Evolutionary conservation across 805 yeast genomes (phyloP), one percentile per base, ranked within the genome.

Genomic region (Suhomyces emberorum): DNA sequence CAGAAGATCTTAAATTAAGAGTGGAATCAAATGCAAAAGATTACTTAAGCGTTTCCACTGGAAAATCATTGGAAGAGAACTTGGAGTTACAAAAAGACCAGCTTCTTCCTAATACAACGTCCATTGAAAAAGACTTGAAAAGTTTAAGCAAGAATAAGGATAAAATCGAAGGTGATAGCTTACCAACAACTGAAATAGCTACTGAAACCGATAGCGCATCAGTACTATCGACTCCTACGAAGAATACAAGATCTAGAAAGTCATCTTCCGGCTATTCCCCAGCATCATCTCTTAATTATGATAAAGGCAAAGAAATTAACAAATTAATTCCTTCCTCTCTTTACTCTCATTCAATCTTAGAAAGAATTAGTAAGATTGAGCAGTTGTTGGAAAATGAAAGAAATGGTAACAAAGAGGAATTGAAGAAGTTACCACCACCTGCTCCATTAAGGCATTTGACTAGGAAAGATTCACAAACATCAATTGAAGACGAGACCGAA

Each of bases 291-390:
- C 4, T 37, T 18, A 40, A 40, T 20, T 33, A 30, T 15, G 43
- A 38, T 7, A 38, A 41, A 20, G 34, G 42, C 15, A 37, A 41
- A 12, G 45, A 44, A 19, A 35, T 35, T 29, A 41, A 42, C 19
- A 38, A 27, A 12, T 37, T 48, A 46, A 54, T 49, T 28, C 60
- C 54, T 10, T 38, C 46, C 26, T 54, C 59, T 5, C 43, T 51
- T 26, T 49, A 48, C 22, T 51, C 44, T 8, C 36, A 44, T 21
- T 48, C 59, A 4, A 51, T 56, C 14, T 38, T 46, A 28, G 49
- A 46, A 9, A 26, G 43, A 24, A 44, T 47, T 24, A 41, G 38
- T 26, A 32, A 29, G 22, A 44, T 46, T 26, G 51, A 48, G 16
- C 46, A 41, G 21, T 24, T 42, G 18, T 24, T 44, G 8, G 47